A percentile compares a stretch with the other conserved stretches of the same genome.
phyloP scores from a whole-genome alignment of 1,139 yeast genomes.

The Entelexis sorbosivorans region DNA sequence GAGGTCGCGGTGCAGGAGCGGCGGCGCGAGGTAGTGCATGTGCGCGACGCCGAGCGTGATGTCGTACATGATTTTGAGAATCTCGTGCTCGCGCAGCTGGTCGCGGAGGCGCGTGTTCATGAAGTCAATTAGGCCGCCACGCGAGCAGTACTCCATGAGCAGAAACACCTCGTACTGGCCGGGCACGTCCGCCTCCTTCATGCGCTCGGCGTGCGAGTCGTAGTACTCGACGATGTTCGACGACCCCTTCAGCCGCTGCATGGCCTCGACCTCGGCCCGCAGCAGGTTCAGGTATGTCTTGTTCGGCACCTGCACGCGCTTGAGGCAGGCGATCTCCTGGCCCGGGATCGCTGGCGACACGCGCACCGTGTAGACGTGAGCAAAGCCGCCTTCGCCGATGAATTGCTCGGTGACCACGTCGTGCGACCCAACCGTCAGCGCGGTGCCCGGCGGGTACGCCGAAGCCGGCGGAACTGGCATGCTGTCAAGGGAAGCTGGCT shows the following conservation, averaged over 20 bases:
- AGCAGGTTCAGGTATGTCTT: slow-evolving; percentile 55
- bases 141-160: slow-evolving; percentile 78
- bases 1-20: slow-evolving; percentile 83
- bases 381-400: slow-evolving; percentile 67
- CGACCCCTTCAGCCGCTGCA: slow-evolving; percentile 71
- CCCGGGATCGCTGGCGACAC: slow-evolving; percentile 37
- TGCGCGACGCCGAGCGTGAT: slow-evolving; percentile 71
- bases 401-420: slow-evolving; percentile 46
- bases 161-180: slow-evolving; percentile 73
- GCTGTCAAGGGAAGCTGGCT: not conserved
- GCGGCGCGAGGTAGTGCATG: slow-evolving; percentile 76
- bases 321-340: slow-evolving; percentile 44
- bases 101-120: slow-evolving; percentile 86
- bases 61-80: slow-evolving; percentile 72
- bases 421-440: slow-evolving; percentile 58
- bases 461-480: slow-evolving; percentile 22
- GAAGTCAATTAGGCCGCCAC: slow-evolving; percentile 80
- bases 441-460: slow-evolving; percentile 45
- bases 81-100: slow-evolving; percentile 71
- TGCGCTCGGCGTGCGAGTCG: slow-evolving; percentile 89
- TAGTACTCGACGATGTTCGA: slow-evolving; percentile 76
- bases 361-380: slow-evolving; percentile 60
- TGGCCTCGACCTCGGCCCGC: slow-evolving; percentile 71
- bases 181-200: slow-evolving; percentile 28
- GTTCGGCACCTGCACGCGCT: slow-evolving; percentile 66